Percentiles rank a stretch among this genome's conserved stretches.
Conservation (phyloP, 1,284 basidiomycete species). For the Ustilago esculenta region DNA sequence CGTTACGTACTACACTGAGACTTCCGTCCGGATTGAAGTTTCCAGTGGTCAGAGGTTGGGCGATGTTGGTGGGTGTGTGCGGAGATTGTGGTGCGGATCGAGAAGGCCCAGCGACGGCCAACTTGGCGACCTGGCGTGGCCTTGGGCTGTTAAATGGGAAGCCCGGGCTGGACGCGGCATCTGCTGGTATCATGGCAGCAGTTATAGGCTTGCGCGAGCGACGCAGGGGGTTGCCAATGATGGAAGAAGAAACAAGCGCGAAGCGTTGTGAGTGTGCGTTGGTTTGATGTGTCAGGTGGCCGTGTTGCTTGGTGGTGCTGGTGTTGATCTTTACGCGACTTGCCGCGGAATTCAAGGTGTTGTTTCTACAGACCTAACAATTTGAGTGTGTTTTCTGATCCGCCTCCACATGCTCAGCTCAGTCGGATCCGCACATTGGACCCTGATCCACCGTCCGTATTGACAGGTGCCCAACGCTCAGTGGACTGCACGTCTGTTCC, state of each 20-base stretch:
- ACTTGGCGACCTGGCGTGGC: slow-evolving; percentile 36
- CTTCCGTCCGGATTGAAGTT: slow-evolving; percentile 57
- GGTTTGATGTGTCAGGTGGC: neutral
- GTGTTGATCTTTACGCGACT: slow-evolving; percentile 18
- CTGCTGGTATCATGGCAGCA: slow-evolving; percentile 22
- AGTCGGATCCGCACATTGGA: too few relatives aligned
- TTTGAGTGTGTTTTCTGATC: too few relatives aligned
- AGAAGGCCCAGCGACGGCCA: slow-evolving; percentile 20
- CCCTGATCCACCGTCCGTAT: too few relatives aligned
- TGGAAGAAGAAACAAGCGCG: neutral
- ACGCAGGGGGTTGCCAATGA: neutral
- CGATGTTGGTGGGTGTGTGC: slow-evolving; percentile 28
- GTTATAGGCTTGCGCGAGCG: neutral
- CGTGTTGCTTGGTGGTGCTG: neutral
- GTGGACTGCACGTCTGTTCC: neutral
- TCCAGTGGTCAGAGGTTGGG: neutral
- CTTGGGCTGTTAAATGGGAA: slow-evolving; percentile 28
- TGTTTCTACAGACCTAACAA: neutral
- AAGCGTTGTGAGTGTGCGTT: neutral
- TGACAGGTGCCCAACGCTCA: too few relatives aligned
- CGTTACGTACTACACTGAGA: slow-evolving; percentile 60
- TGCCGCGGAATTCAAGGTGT: neutral
- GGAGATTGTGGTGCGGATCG: slow-evolving; percentile 39
- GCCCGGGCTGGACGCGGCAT: slow-evolving; percentile 24
- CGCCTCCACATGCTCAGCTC: too few relatives aligned